Conservation (phyloP, 139 green algal species). For the Parachlorella kessleri region DNA sequence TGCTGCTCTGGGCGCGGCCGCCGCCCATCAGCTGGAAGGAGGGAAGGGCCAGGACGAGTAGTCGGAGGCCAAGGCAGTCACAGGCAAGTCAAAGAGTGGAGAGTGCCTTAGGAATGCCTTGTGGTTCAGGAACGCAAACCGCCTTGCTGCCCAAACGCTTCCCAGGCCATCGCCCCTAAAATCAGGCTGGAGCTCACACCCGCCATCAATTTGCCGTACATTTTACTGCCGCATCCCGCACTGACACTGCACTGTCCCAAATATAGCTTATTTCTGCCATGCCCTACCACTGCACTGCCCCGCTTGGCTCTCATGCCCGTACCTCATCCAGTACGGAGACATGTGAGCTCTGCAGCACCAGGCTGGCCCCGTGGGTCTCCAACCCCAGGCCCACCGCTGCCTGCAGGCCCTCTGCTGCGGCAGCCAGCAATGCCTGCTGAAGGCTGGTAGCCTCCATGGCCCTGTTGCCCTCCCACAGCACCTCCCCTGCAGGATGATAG, state of each 20-base stretch:
- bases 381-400: conserved; percentile 1
- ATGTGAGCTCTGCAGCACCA: conserved; percentile 5
- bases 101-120: no score
- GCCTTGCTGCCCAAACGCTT: no score
- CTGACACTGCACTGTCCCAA: no score
- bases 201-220: not conserved
- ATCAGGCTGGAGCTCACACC: no score
- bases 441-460: conserved; percentile 1
- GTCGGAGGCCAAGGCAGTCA: no score
- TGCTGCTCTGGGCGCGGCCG: conserved; percentile 3
- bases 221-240: not conserved
- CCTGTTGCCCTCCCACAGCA: not conserved
- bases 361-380: not conserved
- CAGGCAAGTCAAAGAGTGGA: no score
- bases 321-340: not conserved
- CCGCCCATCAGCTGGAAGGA: no score
- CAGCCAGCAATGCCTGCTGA: not conserved
- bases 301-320: not conserved
- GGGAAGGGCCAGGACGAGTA: no score
- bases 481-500: not conserved
- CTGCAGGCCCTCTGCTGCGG: not conserved
- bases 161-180: no score
- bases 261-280: no score
- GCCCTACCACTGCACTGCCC: not conserved
- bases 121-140: no score